phyloP scores from a whole-genome alignment of 2,329 filamentous ascomycete species.

The Plectosphaerella sp. region DNA sequence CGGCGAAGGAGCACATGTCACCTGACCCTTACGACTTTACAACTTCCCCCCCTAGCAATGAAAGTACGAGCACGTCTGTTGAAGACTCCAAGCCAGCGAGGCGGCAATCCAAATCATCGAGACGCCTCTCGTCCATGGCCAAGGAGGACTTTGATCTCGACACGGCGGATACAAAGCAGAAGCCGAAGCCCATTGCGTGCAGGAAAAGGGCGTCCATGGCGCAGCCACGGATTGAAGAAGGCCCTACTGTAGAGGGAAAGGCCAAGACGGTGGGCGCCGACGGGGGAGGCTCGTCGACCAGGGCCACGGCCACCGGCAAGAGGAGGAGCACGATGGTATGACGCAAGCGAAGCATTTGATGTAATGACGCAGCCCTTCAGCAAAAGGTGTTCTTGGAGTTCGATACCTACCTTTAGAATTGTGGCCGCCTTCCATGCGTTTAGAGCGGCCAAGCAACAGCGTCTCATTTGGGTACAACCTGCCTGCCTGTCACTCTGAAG shows the following conservation, averaged over 20 bases:
- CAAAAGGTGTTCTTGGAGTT: slow-evolving; percentile 11
- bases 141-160: slow-evolving; percentile 27
- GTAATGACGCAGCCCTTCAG: slow-evolving; percentile 1
- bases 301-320: slow-evolving; percentile 32
- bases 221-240: slow-evolving; percentile 18
- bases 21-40: slow-evolving; percentile 53
- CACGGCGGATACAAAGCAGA: slow-evolving; percentile 18
- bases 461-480: background rate
- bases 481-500: background rate
- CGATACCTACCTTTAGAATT: slow-evolving; percentile 1
- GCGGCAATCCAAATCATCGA: slow-evolving; percentile 27
- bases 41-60: slow-evolving; percentile 36
- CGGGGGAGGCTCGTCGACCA: slow-evolving; percentile 11
- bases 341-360: slow-evolving; percentile 14
- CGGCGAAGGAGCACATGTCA: background rate
- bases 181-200: slow-evolving; percentile 15
- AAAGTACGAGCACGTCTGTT: slow-evolving; percentile 8
- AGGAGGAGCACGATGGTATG: slow-evolving; percentile 58
- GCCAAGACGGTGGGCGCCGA: slow-evolving; percentile 7
- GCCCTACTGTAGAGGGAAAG: slow-evolving; percentile 26
- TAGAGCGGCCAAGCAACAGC: too few species aligned
- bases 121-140: slow-evolving; percentile 33
- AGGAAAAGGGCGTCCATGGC: slow-evolving; percentile 40
- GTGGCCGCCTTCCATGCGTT: too few species aligned
- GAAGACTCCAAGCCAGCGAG: slow-evolving; percentile 20